A percentile compares a stretch with the other conserved stretches of the same genome.
phyloP scores from a whole-genome alignment of 2,329 filamentous ascomycete genomes.

The Colletotrichum orchidophilum region DNA sequence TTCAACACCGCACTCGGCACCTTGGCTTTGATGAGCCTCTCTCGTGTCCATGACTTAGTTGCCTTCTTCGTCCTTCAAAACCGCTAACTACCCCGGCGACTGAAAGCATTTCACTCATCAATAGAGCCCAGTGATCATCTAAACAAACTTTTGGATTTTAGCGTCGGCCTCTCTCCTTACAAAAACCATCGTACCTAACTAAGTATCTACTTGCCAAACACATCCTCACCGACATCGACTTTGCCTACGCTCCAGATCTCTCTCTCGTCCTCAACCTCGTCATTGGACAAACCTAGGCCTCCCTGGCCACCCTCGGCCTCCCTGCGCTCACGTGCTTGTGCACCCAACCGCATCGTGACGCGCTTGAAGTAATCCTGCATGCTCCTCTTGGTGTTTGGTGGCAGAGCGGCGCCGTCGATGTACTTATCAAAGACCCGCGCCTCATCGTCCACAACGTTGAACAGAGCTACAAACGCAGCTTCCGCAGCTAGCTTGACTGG shows the following conservation, averaged over 20 bases:
- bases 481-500: slow-evolving; percentile 96
- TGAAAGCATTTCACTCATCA: background rate
- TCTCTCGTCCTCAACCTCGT: slow-evolving; percentile 92
- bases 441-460: slow-evolving; percentile 90
- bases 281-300: slow-evolving; percentile 84
- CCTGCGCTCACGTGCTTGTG: slow-evolving; percentile 85
- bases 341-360: slow-evolving; percentile 84
- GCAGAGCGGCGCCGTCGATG: slow-evolving; percentile 75
- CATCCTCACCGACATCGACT: slow-evolving; percentile 78
- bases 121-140: background rate
- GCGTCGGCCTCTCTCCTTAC: slow-evolving; percentile 27
- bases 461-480: slow-evolving; percentile 90
- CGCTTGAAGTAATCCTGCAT: slow-evolving; percentile 99
- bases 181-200: slow-evolving; percentile 30
- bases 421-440: slow-evolving; percentile 90
- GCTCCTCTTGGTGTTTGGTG: slow-evolving; percentile 80
- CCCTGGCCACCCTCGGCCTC: slow-evolving; percentile 92
- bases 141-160: slow-evolving; percentile 24
- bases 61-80: background rate
- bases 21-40: no score
- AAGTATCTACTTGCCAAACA: slow-evolving; percentile 51
- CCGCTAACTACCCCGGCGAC: no score
- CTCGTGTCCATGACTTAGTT: background rate
- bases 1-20: no score
- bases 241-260: slow-evolving; percentile 97